phyloP scores from a whole-genome alignment of 2,329 filamentous ascomycete species.

The Cladorrhinum sp. region DNA sequence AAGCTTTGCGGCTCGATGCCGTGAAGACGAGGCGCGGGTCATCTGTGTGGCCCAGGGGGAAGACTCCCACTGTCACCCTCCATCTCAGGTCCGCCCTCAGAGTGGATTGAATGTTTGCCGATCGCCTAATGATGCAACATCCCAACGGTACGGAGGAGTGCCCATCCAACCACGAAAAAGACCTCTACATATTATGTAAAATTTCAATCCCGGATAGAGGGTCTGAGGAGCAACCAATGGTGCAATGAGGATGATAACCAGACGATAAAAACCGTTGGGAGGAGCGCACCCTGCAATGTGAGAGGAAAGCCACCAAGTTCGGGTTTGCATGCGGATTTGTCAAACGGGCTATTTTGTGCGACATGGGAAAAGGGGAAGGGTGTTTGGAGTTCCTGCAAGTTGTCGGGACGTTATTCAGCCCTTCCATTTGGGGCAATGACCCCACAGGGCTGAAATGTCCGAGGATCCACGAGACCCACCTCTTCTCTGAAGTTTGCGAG shows the following conservation, averaged over 20 bases:
- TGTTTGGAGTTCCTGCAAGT: background rate
- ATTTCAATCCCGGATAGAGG: too few relatives aligned
- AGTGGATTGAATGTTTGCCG: too few relatives aligned
- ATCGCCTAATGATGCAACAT: too few relatives aligned
- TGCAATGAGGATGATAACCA: background rate
- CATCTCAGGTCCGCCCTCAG: background rate
- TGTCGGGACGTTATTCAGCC: background rate
- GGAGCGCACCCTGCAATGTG: background rate
- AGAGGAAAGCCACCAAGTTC: background rate
- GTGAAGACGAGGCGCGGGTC: background rate
- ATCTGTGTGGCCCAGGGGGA: background rate
- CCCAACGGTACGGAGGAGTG: background rate
- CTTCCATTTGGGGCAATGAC: background rate
- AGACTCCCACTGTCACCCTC: background rate
- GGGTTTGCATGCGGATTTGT: background rate
- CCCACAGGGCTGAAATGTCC: slow-evolving; percentile 1
- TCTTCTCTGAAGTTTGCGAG: background rate
- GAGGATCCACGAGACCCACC: background rate
- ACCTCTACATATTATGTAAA: too few relatives aligned
- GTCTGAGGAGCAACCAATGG: background rate
- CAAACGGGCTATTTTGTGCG: background rate
- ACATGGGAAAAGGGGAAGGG: background rate
- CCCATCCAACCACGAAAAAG: background rate
- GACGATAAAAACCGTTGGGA: background rate
- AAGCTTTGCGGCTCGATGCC: slow-evolving; percentile 1